phyloP scores from a whole-genome alignment of 2,329 filamentous ascomycete species.

The Ophiostoma triangulosporum region DNA sequence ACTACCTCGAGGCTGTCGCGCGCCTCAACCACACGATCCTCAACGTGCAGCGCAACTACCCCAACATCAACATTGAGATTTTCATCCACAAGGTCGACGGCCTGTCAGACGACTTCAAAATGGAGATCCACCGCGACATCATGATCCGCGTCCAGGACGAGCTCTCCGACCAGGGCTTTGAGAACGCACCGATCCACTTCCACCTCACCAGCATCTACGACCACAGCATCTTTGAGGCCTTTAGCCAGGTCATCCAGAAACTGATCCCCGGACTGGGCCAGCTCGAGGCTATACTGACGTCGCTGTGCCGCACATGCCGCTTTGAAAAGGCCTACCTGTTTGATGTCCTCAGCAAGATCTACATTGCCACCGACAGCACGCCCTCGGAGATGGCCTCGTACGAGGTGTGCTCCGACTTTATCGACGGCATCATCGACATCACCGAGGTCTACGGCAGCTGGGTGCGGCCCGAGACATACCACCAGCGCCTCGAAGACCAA shows the following conservation, averaged over 20 bases:
- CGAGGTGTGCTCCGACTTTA: conserved; percentile 97
- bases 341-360: conserved; percentile 95
- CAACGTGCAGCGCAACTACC: conserved; percentile 75
- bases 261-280: conserved; percentile 87
- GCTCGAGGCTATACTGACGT: conserved; percentile 86
- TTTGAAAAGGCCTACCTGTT: conserved; percentile 98
- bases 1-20: conserved; percentile 83
- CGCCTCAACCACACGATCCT: conserved; percentile 81
- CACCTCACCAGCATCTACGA: conserved; percentile 98
- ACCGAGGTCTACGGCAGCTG: conserved; percentile 86
- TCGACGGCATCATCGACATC: conserved; percentile 95
- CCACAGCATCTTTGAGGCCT: conserved; percentile 91
- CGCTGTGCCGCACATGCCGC: conserved; percentile 80
- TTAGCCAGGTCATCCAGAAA: conserved; percentile 97
- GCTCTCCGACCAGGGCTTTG: conserved; percentile 80
- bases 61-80: conserved; percentile 91
- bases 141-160: conserved; percentile 95
- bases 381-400: conserved; percentile 93
- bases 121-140: conserved; percentile 92
- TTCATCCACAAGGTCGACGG: conserved; percentile 99
- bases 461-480: conserved; percentile 41
- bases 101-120: conserved; percentile 90
- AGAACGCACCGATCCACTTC: conserved; percentile 87
- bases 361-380: conserved; percentile 89
- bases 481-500: conserved; percentile 42